Percentiles rank a stretch among this genome's conserved stretches.
Evolutionary conservation across 148 eudicot genomes (phyloP).

Genomic region (Rheum nobile): DNA sequence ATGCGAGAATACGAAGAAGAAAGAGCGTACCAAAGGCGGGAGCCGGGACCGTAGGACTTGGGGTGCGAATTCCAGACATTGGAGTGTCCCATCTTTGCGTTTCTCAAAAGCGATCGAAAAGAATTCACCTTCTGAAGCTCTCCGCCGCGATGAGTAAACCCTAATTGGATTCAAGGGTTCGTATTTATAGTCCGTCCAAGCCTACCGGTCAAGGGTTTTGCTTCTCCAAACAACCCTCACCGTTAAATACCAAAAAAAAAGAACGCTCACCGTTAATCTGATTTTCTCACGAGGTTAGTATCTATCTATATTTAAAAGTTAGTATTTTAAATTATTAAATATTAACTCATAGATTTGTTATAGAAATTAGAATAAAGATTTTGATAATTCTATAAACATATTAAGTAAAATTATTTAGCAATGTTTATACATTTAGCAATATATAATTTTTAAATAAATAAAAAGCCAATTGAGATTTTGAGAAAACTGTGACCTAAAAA

Average conservation of each 20-base stretch:
- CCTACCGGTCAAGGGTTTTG: background rate
- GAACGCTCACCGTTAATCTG: no score
- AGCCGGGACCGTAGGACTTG: slow-evolving; percentile 5
- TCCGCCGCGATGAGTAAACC: slow-evolving; percentile 1
- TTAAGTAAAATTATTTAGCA: no score
- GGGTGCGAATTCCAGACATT: slow-evolving; percentile 8
- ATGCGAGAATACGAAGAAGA: background rate
- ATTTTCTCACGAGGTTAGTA: no score
- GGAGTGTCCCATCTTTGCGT: slow-evolving; percentile 4
- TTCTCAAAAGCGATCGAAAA: background rate
- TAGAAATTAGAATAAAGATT: no score
- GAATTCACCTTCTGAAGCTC: background rate
- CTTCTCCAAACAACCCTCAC: background rate
- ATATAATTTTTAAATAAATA: no score
- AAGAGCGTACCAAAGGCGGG: background rate
- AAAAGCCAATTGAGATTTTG: no score
- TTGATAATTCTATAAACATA: no score
- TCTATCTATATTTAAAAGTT: no score
- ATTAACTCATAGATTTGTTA: no score
- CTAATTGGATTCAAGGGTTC: background rate
- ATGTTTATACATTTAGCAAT: no score
- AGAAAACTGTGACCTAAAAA: no score
- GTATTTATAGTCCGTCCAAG: background rate
- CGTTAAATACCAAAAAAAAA: background rate
- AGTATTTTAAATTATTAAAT: no score